Evolutionary conservation across 768 basidiomycete genomes (phyloP).

Genomic region (Mycena alexandri): DNA sequence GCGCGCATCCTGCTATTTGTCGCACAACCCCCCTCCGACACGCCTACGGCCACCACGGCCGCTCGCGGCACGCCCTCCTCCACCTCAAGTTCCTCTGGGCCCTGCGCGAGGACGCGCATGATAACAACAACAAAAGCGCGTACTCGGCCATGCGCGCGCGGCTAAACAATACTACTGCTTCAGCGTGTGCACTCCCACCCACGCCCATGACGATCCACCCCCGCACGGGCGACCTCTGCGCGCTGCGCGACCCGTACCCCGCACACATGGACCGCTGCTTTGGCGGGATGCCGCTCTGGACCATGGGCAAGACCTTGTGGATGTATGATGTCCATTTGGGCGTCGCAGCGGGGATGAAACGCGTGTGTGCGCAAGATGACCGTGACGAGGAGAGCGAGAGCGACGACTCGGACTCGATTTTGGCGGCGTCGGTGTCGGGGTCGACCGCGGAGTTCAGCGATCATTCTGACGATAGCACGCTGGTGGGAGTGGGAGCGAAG

Average conservation of each 20-base stretch:
- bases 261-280: conserved; percentile 72
- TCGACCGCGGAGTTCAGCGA: no score
- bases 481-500: conserved; percentile 65
- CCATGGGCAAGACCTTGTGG: conserved; percentile 76
- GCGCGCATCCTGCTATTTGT: conserved; percentile 40
- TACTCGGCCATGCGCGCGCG: no score
- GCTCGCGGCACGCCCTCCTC: conserved; percentile 70
- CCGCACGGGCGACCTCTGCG: conserved; percentile 71
- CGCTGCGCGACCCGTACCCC: conserved; percentile 70
- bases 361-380: conserved; percentile 19
- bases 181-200: no score
- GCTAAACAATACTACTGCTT: no score
- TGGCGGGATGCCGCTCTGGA: conserved; percentile 69
- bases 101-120: conserved; percentile 56
- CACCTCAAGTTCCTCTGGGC: conserved; percentile 76
- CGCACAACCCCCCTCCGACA: conserved; percentile 53
- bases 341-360: conserved; percentile 25
- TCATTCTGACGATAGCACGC: conserved; percentile 65
- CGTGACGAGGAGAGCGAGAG: conserved; percentile 49
- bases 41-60: conserved; percentile 68
- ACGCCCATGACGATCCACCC: conserved; percentile 64
- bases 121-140: no score
- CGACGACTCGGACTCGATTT: conserved; percentile 39
- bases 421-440: conserved; percentile 47
- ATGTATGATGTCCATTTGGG: conserved; percentile 66